Conservation (phyloP, 768 basidiomycete genomes). For the Galerina marginata region DNA sequence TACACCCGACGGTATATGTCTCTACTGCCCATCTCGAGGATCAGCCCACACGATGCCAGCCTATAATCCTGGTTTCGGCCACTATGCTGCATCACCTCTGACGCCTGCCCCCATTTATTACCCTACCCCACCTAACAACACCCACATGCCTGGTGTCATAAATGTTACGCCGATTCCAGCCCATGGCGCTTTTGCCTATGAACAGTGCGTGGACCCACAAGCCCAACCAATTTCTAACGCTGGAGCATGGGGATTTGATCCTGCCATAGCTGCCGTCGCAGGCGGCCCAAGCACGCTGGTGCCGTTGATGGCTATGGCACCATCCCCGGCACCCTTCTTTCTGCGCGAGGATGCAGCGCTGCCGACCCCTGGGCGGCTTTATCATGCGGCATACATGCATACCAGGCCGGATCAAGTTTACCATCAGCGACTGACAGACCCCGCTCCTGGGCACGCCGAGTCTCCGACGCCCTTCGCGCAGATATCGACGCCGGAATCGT, state of each 20-base stretch:
- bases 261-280: conserved; percentile 20
- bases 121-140: conserved; percentile 7
- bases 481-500: conserved; percentile 2
- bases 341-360: conserved; percentile 7
- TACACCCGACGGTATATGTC: conserved; percentile 23
- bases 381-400: background rate
- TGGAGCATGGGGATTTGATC: conserved; percentile 19
- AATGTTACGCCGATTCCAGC: conserved; percentile 5
- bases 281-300: background rate
- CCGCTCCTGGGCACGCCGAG: background rate
- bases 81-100: conserved; percentile 13
- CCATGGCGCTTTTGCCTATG: conserved; percentile 10
- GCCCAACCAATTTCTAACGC: conserved; percentile 7
- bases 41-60: background rate
- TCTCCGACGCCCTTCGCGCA: conserved; percentile 6
- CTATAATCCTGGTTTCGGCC: conserved; percentile 7
- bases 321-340: conserved; percentile 9
- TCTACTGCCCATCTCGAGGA: conserved; percentile 37
- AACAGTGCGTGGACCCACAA: conserved; percentile 20
- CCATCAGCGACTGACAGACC: background rate
- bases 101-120: conserved; percentile 16
- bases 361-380: background rate
- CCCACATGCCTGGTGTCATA: conserved; percentile 5
- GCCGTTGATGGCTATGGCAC: background rate
- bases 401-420: background rate